Base-by-base conservation (phyloP, 306 rosid species). In the Senna tora region DNA sequence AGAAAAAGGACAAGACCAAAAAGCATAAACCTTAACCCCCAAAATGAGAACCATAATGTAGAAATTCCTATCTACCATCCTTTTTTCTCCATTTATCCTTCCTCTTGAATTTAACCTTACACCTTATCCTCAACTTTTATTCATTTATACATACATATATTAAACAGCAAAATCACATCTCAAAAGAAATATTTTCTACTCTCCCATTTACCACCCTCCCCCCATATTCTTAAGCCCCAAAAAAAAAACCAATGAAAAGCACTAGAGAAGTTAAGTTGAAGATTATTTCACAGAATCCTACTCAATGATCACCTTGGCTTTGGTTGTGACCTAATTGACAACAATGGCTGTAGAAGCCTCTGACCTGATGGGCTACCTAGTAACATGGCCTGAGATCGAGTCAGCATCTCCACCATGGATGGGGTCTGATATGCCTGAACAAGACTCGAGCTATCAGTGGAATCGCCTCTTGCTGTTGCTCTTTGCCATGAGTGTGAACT, bases 401-500 rank as follows among this genome's bases (percentile, higher is more conserved):
- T 77, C 51, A 87, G 87, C 92, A 87, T 87, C 87, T 84, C 89
- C 2, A 55, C 74, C 92, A 87, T 87, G 9, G 89, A 87, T 4
- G 92, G 92, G 39, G 92, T 87, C 73, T 85, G 92, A 72, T 87
- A 87, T 2, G 89, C 71, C 58, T 80, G 87, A 36, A 87, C 78
- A 8, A 87, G 92, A 53, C 89, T 84, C 17, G 92, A 80, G 33
- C 89, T 74, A 1, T 84, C 84, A 0, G 89, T 87, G 9, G 89
- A 87, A 77, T 87, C 87, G 15, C 89, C 92, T 74, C 92, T 80
- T 2, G 92, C 84, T 1, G 92, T 87, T n/a, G 92, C 92, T 76
- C 92, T 67, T 63, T 87, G 92, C 92, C 92, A 87, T 16, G 92
- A 87, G 51, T 87, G 92, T 38, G 92, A 87, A 69, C 92, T 87